Conservation (phyloP, 2,329 filamentous ascomycete genomes). For the Reticulascus tulasneorum region DNA sequence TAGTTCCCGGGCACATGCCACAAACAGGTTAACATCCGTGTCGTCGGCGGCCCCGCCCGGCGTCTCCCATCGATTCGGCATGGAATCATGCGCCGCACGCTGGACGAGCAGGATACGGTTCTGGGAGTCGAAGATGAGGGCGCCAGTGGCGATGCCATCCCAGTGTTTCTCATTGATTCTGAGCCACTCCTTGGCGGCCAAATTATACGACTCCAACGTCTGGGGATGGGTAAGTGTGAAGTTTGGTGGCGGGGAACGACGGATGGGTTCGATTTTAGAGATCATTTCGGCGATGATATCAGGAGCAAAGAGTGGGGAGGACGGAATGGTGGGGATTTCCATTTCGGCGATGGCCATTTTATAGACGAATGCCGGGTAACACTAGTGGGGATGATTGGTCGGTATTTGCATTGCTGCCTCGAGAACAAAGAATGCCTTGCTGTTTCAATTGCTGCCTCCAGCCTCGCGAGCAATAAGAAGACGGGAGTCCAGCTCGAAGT, state of each 20-base stretch:
- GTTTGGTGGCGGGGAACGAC: constrained; percentile 4
- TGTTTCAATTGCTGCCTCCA: too few species aligned
- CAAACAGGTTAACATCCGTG: constrained; percentile 35
- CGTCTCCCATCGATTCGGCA: constrained; percentile 43
- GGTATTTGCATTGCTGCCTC: neutral
- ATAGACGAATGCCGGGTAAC: too few species aligned
- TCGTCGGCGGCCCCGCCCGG: constrained; percentile 45
- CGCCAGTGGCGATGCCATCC: constrained; percentile 26
- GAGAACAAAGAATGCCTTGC: too few species aligned
- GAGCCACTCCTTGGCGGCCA: constrained; percentile 14
- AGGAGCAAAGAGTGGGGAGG: neutral
- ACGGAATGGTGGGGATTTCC: neutral
- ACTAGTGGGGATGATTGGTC: neutral
- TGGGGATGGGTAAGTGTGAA: constrained; percentile 12
- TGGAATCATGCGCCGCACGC: constrained; percentile 39
- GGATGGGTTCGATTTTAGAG: neutral
- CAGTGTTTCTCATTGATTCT: constrained; percentile 6
- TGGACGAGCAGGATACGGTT: constrained; percentile 40
- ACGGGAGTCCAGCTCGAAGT: too few species aligned
- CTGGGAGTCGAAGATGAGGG: constrained; percentile 29
- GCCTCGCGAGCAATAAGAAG: too few species aligned
- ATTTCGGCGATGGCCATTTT: neutral
- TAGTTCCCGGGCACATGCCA: constrained; percentile 42
- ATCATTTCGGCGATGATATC: neutral
- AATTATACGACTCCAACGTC: constrained; percentile 15